These are phyloP conservation scores for Echinosophora koreensis DNA, from an alignment of 306 rosid genomes.

Conservation along the genomic window DNA sequence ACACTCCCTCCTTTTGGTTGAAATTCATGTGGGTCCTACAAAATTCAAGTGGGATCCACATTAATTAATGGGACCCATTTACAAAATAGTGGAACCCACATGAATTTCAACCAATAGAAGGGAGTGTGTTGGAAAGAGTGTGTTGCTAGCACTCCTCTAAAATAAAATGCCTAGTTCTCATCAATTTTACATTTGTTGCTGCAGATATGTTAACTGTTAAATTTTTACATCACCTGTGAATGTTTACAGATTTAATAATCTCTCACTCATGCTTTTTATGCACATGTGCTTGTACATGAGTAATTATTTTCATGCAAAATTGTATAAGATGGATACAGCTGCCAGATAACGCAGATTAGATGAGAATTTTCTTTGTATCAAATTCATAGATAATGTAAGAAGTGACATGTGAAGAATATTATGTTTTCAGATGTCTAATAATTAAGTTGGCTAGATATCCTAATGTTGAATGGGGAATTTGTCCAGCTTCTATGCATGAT, in stretches of 20 bases:
- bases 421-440: slow-evolving; percentile 34
- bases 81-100: too few relatives aligned
- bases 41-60: too few relatives aligned
- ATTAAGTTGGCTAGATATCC: slow-evolving; percentile 40
- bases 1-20: too few relatives aligned
- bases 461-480: slow-evolving; percentile 34
- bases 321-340: not conserved
- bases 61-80: too few relatives aligned
- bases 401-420: slow-evolving; percentile 4
- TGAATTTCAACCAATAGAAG: too few relatives aligned
- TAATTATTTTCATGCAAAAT: not conserved
- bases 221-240: not conserved
- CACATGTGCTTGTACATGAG: not conserved
- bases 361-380: slow-evolving; percentile 3
- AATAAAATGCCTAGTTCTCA: not conserved
- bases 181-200: slow-evolving; percentile 23
- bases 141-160: not conserved
- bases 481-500: slow-evolving; percentile 27
- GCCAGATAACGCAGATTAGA: slow-evolving; percentile 1
- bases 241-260: not conserved
- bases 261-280: not conserved
- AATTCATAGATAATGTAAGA: slow-evolving; percentile 1
- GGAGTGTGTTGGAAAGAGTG: too few relatives aligned
- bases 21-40: too few relatives aligned
- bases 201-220: not conserved